phyloP scores from a whole-genome alignment of 2,329 filamentous ascomycete species.

The Fusarium xyrophilum region DNA sequence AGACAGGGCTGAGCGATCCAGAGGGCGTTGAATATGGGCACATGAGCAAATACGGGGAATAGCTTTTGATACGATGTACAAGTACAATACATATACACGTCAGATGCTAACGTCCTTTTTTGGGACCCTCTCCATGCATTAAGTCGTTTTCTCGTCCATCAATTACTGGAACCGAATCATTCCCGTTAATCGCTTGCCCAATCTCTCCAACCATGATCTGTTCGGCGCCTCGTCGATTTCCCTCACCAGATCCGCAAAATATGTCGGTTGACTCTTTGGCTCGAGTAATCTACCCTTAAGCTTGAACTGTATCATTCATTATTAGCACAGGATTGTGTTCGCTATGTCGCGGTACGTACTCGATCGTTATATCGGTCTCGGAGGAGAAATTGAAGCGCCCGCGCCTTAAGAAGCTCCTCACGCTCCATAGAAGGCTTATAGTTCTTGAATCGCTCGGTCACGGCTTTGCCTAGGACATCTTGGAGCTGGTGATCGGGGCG shows the following conservation, averaged over 20 bases:
- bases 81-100: conserved; percentile 35
- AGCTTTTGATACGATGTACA: conserved; percentile 42
- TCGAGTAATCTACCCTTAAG: conserved; percentile 58
- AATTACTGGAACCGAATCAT: conserved; percentile 63
- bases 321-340: conserved; percentile 12
- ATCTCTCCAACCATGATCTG: conserved; percentile 59
- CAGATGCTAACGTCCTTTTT: conserved; percentile 26
- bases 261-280: conserved; percentile 68
- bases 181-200: conserved; percentile 63
- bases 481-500: conserved; percentile 69
- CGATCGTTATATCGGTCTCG: conserved; percentile 65
- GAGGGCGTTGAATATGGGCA: conserved; percentile 23
- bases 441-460: conserved; percentile 47
- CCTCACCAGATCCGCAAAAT: conserved; percentile 66
- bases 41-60: conserved; percentile 17
- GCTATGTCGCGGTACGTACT: conserved; percentile 49
- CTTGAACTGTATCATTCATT: conserved; percentile 43
- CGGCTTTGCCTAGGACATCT: conserved; percentile 55
- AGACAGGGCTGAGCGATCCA: conserved; percentile 31
- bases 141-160: conserved; percentile 3
- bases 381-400: conserved; percentile 65
- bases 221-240: conserved; percentile 70
- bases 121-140: conserved; percentile 27
- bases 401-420: conserved; percentile 62
- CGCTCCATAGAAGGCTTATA: conserved; percentile 50